Conservation (phyloP, 352 stramenopile species). For the Phytophthora capsici region DNA sequence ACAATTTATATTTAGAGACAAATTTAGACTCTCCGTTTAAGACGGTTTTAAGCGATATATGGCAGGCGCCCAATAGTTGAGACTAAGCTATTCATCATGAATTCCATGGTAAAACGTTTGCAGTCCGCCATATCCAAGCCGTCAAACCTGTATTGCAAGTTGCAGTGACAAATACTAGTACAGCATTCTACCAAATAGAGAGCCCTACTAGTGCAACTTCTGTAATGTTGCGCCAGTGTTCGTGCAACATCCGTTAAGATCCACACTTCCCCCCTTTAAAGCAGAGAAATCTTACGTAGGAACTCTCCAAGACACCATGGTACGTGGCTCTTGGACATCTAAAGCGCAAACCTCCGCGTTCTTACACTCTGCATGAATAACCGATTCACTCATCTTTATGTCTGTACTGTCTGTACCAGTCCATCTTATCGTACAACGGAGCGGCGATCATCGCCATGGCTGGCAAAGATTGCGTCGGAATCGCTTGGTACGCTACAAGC, state of each 20-base stretch:
- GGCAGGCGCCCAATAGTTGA: no score
- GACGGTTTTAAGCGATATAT: no score
- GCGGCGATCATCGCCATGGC: constrained; percentile 99
- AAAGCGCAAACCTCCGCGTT: not conserved
- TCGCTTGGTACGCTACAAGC: constrained; percentile 84
- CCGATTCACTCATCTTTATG: not conserved
- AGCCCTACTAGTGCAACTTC: not conserved
- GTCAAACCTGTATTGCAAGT: no score
- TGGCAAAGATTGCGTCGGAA: constrained; percentile 99
- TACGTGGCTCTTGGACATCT: constrained; percentile 21
- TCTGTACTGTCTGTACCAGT: constrained; percentile 36
- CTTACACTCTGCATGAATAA: not conserved
- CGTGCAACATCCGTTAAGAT: constrained; percentile 25
- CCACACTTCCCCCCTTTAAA: constrained; percentile 17
- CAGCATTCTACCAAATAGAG: not conserved
- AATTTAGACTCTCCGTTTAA: no score
- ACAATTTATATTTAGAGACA: no score
- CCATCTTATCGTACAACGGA: constrained; percentile 98
- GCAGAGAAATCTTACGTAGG: constrained; percentile 38
- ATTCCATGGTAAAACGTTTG: no score
- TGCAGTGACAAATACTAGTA: no score
- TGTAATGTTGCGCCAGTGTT: not conserved
- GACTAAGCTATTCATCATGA: no score
- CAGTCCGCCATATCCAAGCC: no score
- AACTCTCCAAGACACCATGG: constrained; percentile 34